A percentile compares a stretch with the other conserved stretches of the same genome.
Evolutionary conservation across 2,329 filamentous ascomycete genomes (phyloP).

Genomic region (Drechslera avenae): DNA sequence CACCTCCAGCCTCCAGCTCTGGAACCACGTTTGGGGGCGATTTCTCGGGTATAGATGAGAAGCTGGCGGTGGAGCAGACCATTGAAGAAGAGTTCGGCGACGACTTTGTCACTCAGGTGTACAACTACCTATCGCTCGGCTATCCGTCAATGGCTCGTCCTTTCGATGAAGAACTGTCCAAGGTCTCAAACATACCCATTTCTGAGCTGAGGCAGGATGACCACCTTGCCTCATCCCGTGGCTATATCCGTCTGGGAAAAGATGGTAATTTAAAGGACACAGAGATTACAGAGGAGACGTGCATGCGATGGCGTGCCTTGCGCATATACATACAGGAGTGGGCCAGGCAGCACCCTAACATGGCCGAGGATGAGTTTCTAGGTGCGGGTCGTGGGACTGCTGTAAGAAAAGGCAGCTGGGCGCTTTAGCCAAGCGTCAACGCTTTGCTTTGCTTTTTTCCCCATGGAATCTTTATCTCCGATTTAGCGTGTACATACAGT

Average conservation of each 20-base stretch:
- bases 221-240: constrained; percentile 65
- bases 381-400: constrained; percentile 48
- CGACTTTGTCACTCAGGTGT: constrained; percentile 89
- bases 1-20: constrained; percentile 42
- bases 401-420: constrained; percentile 58
- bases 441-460: no score
- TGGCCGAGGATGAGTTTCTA: constrained; percentile 49
- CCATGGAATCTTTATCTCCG: no score
- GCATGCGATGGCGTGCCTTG: constrained; percentile 82
- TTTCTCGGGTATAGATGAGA: constrained; percentile 51
- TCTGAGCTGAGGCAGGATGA: constrained; percentile 76
- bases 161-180: constrained; percentile 84
- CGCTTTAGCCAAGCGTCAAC: constrained; percentile 25
- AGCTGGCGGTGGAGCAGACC: constrained; percentile 52
- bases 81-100: constrained; percentile 75
- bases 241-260: constrained; percentile 68
- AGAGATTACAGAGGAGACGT: constrained; percentile 57
- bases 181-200: constrained; percentile 74
- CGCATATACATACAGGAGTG: constrained; percentile 85
- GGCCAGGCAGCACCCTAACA: constrained; percentile 82
- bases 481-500: no score
- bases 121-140: constrained; percentile 92
- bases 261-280: constrained; percentile 56
- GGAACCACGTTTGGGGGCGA: constrained; percentile 29
- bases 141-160: constrained; percentile 83